Evolutionary conservation across 192 early-diverging fungal species (phyloP).

Genomic region (Podochytrium sp.): DNA sequence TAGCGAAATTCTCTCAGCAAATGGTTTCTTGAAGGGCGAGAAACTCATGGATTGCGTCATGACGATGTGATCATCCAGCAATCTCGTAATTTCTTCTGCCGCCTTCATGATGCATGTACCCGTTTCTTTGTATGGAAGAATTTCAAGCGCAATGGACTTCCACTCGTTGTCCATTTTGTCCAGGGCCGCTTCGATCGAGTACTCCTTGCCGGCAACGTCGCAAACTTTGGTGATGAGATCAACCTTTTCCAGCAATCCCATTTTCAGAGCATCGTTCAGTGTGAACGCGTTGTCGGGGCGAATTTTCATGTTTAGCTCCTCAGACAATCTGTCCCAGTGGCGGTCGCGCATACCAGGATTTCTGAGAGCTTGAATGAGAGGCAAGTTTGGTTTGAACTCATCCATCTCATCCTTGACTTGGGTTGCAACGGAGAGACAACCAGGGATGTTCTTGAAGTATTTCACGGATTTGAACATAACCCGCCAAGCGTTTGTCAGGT

Average conservation of each 20-base stretch:
- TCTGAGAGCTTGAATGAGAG: constrained; percentile 61
- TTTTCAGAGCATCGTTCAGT: constrained; percentile 56
- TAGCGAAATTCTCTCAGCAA: constrained; percentile 55
- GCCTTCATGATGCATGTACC: constrained; percentile 65
- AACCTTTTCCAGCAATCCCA: constrained; percentile 57
- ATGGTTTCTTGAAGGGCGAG: constrained; percentile 64
- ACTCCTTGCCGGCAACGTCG: constrained; percentile 64
- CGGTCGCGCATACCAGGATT: constrained; percentile 67
- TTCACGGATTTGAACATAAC: constrained; percentile 64
- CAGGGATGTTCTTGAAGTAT: constrained; percentile 55
- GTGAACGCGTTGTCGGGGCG: constrained; percentile 54
- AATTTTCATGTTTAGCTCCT: constrained; percentile 55
- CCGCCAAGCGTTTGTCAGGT: constrained; percentile 57
- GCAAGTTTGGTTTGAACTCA: constrained; percentile 64
- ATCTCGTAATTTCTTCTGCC: constrained; percentile 58
- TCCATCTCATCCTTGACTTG: constrained; percentile 66
- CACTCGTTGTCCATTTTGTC: constrained; percentile 68
- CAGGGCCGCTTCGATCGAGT: constrained; percentile 62
- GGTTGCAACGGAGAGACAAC: constrained; percentile 54
- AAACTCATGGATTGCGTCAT: constrained; percentile 70
- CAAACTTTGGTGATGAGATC: constrained; percentile 63
- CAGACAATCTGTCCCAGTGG: constrained; percentile 60
- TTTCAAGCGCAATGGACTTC: constrained; percentile 56
- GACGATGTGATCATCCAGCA: constrained; percentile 65
- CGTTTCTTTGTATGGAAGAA: constrained; percentile 65